Evolutionary conservation across 768 basidiomycete species (phyloP).

Genomic region (Pulveroboletus sp.): DNA sequence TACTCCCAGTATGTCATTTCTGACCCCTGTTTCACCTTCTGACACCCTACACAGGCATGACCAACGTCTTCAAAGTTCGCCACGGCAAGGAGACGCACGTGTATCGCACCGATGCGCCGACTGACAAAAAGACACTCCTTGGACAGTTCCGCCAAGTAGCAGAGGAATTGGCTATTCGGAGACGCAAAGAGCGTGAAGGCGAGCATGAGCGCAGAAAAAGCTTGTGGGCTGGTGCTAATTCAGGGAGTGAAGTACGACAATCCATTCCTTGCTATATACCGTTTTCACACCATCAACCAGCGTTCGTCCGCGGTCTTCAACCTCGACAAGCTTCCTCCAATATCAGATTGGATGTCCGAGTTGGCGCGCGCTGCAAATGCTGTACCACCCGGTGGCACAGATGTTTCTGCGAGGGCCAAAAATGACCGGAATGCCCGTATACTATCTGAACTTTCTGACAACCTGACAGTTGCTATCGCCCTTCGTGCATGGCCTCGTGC

Average conservation of each 20-base stretch:
- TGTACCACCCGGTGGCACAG: constrained; percentile 24
- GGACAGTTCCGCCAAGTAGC: constrained; percentile 88
- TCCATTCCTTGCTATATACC: background rate
- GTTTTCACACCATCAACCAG: constrained; percentile 17
- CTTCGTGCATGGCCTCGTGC: constrained; percentile 87
- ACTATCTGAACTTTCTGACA: constrained; percentile 89
- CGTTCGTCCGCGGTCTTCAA: constrained; percentile 34
- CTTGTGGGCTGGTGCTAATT: constrained; percentile 53
- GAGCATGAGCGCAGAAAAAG: constrained; percentile 88
- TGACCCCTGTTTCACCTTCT: background rate
- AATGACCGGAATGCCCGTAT: constrained; percentile 81
- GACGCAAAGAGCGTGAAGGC: constrained; percentile 90
- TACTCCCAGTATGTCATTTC: constrained; percentile 67
- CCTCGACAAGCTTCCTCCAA: constrained; percentile 46
- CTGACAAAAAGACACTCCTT: constrained; percentile 86
- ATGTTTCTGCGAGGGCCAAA: constrained; percentile 64
- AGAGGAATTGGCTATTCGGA: constrained; percentile 85
- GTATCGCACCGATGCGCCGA: constrained; percentile 76
- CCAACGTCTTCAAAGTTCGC: constrained; percentile 95
- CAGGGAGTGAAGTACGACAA: constrained; percentile 39
- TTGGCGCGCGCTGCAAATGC: constrained; percentile 54
- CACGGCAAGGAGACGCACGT: constrained; percentile 94
- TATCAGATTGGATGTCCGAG: constrained; percentile 79
- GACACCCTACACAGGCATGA: constrained; percentile 55
- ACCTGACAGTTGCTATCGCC: constrained; percentile 88